Conservation (phyloP, 495 filamentous ascomycete species). For the Lasiosphaeriaceae sp. region DNA sequence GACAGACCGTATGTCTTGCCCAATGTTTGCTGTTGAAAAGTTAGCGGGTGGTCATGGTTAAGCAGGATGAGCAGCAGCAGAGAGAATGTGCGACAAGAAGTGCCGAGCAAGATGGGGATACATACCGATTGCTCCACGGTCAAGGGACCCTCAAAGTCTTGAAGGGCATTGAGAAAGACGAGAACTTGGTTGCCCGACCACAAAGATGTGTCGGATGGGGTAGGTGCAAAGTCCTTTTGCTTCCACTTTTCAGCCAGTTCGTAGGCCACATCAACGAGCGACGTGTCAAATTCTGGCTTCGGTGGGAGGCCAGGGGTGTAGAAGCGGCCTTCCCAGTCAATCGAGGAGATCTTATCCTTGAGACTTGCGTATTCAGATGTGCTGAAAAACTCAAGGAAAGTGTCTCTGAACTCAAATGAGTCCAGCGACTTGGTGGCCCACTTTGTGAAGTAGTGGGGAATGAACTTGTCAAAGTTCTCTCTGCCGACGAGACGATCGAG, state of each 20-base stretch:
- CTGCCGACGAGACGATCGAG: conserved; percentile 84
- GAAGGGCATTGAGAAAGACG: conserved; percentile 78
- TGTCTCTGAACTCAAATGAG: conserved; percentile 87
- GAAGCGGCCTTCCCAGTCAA: conserved; percentile 90
- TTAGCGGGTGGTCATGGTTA: conserved; percentile 8
- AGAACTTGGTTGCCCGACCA: conserved; percentile 84
- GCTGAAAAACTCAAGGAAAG: conserved; percentile 78
- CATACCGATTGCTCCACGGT: conserved; percentile 51
- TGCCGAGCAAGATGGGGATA: background rate
- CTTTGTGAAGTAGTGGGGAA: conserved; percentile 87
- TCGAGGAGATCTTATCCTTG: conserved; percentile 57
- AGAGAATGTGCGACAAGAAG: background rate
- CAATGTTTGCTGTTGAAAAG: conserved; percentile 49
- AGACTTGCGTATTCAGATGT: conserved; percentile 58
- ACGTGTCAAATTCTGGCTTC: conserved; percentile 86
- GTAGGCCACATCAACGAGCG: conserved; percentile 82
- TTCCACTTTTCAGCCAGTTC: conserved; percentile 77
- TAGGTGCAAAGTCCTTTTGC: conserved; percentile 59
- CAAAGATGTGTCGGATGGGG: conserved; percentile 59
- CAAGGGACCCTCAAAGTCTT: conserved; percentile 60
- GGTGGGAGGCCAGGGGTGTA: conserved; percentile 80
- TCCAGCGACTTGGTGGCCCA: conserved; percentile 80
- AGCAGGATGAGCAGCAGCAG: background rate
- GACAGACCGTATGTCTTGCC: conserved; percentile 66
- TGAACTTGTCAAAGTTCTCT: conserved; percentile 85